phyloP scores from a whole-genome alignment of 495 filamentous ascomycete genomes.

The Hyaloscypha variabilis region DNA sequence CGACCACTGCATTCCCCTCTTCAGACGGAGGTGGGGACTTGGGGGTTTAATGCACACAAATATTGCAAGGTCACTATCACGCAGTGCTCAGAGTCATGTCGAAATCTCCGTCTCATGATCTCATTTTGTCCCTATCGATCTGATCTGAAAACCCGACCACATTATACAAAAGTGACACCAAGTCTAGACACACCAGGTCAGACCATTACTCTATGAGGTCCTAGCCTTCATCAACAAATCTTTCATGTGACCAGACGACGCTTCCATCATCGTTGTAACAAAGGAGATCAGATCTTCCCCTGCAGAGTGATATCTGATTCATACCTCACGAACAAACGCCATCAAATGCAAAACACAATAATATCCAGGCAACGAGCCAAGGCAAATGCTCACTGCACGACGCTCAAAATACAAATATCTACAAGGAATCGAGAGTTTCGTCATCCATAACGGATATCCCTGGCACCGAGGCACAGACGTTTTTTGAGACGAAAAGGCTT shows the following conservation, averaged over 20 bases:
- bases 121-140: conserved; percentile 17
- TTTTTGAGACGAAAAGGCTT: conserved; percentile 28
- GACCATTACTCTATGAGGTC: conserved; percentile 15
- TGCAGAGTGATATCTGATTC: conserved; percentile 12
- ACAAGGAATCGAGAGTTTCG: conserved; percentile 25
- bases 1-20: not conserved
- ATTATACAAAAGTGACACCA: conserved; percentile 17
- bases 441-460: conserved; percentile 21
- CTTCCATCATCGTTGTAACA: conserved; percentile 11
- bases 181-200: not conserved
- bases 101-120: not conserved
- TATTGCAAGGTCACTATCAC: conserved; percentile 12
- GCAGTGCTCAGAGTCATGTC: not conserved
- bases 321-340: conserved; percentile 28
- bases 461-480: conserved; percentile 20
- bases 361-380: conserved; percentile 24
- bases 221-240: conserved; percentile 10
- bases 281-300: conserved; percentile 18
- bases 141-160: conserved; percentile 4
- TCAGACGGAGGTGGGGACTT: conserved; percentile 6
- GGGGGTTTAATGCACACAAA: not conserved
- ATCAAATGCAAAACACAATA: conserved; percentile 28
- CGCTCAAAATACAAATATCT: conserved; percentile 24
- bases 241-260: conserved; percentile 5
- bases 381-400: conserved; percentile 12